Evolutionary conservation across 768 basidiomycete genomes (phyloP), one percentile per base, ranked within the genome.

Genomic region (Serendipita vermifera): DNA sequence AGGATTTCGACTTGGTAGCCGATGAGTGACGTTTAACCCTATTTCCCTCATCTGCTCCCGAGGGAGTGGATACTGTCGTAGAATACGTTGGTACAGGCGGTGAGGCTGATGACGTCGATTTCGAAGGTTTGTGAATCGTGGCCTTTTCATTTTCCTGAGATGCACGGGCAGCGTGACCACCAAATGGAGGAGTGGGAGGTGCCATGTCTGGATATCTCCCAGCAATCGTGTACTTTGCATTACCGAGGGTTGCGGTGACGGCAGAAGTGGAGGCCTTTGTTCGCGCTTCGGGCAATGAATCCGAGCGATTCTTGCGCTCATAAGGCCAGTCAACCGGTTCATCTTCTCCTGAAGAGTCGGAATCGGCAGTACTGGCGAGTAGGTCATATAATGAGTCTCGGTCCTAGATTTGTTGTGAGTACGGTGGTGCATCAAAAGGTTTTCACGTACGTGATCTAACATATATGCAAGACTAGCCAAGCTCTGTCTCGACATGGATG

Each of bases 151-250:
- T 22, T 1, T 27, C 24, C 22, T 22, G 32, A 9, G 13, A 26
- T 9, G 9, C 26, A 15, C 29, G 46, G n/a, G 20, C 32, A 22
- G 29, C 11, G 22, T 22, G 32, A n/a, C 32, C 24, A 6, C 39
- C 39, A n/a, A 51, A 51, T 9, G 32, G 15, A 5, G 46, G 46
- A 51, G 46, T 22, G 9, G 46, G 46, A 31, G 46, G 46, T 7
- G 46, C 46, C 46, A 51, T 51, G 24, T 51, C 46, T 27, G 46
- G 46, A 51, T 51, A 51, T 22, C 46, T 5, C 5, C 46, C 46
- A 20, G 24, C 46, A 51, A 51, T 31, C 5, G 46, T 51, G 22
- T 27, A n/a, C 32, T 51, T 51, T 15, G 46, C 32, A 4, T 22
- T 27, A 15, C 46, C 46, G n/a, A 51, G n/a, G 9, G 46, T 24